Percentiles rank a stretch among this genome's conserved stretches.
Evolutionary conservation across 495 filamentous ascomycete species (phyloP).

Genomic region (Neurospora sp.): DNA sequence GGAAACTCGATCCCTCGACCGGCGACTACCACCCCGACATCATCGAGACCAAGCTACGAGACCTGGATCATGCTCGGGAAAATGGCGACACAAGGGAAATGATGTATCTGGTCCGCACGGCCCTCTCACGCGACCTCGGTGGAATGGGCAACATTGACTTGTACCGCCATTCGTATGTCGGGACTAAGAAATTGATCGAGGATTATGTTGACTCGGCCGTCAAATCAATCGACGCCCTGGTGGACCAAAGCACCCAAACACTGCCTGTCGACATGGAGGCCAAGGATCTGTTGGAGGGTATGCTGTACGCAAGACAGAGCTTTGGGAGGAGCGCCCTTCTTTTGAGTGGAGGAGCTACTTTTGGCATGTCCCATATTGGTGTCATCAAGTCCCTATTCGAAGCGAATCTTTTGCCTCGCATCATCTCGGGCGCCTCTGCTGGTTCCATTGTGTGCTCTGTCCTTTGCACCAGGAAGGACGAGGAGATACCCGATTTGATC

Average conservation of each 20-base stretch:
- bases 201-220: conserved; percentile 71
- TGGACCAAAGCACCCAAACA: conserved; percentile 50
- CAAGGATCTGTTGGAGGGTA: conserved; percentile 47
- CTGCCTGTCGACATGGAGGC: conserved; percentile 44
- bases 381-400: conserved; percentile 83
- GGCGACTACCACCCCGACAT: conserved; percentile 61
- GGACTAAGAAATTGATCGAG: conserved; percentile 82
- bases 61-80: conserved; percentile 66
- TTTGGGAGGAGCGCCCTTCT: conserved; percentile 83
- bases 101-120: conserved; percentile 72
- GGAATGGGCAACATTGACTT: conserved; percentile 76
- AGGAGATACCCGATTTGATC: conserved; percentile 67
- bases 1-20: conserved; percentile 53
- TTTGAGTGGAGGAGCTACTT: conserved; percentile 83
- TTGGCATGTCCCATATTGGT: conserved; percentile 93
- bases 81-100: conserved; percentile 62
- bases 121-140: conserved; percentile 70
- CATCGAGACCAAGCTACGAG: conserved; percentile 55
- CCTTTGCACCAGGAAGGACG: conserved; percentile 73
- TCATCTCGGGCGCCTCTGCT: conserved; percentile 88
- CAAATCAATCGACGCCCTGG: conserved; percentile 57
- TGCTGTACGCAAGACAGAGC: conserved; percentile 71
- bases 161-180: conserved; percentile 75
- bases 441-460: conserved; percentile 90
- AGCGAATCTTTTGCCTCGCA: conserved; percentile 66